These are phyloP conservation scores for Candida sp. DNA, from an alignment of 1,139 yeast species.

Conservation along the genomic window DNA sequence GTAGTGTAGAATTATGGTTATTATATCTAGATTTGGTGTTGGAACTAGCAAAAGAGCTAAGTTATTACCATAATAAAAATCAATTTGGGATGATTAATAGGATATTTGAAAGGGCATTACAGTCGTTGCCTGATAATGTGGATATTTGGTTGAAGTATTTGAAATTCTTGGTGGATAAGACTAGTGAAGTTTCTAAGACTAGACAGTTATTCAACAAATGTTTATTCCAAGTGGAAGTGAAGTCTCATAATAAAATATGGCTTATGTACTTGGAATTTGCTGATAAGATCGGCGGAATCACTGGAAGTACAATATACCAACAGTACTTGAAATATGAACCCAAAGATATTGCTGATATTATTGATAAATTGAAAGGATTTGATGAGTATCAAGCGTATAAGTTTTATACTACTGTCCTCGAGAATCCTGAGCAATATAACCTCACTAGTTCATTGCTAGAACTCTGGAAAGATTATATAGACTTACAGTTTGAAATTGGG, in stretches of 20 bases:
- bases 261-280: constrained; percentile 53
- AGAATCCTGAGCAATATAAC: constrained; percentile 10
- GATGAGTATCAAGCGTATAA: constrained; percentile 12
- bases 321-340: constrained; percentile 37
- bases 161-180: constrained; percentile 33
- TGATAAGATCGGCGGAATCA: constrained; percentile 36
- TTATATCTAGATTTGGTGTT: constrained; percentile 44
- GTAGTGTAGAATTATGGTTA: constrained; percentile 56
- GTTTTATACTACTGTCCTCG: constrained; percentile 13
- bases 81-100: constrained; percentile 31
- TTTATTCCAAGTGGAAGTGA: constrained; percentile 45
- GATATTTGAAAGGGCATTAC: constrained; percentile 48
- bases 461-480: constrained; percentile 48
- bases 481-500: constrained; percentile 14
- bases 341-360: constrained; percentile 13
- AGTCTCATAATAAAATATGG: constrained; percentile 64
- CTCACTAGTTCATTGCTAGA: constrained; percentile 13
- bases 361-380: constrained; percentile 20
- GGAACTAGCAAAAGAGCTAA: constrained; percentile 20
- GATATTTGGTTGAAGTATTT: constrained; percentile 58
- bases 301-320: constrained; percentile 39
- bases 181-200: constrained; percentile 37
- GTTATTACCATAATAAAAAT: constrained; percentile 22
- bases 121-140: constrained; percentile 42
- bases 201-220: constrained; percentile 52